phyloP scores from a whole-genome alignment of 352 stramenopile species.

The Pythium aristosporum region DNA sequence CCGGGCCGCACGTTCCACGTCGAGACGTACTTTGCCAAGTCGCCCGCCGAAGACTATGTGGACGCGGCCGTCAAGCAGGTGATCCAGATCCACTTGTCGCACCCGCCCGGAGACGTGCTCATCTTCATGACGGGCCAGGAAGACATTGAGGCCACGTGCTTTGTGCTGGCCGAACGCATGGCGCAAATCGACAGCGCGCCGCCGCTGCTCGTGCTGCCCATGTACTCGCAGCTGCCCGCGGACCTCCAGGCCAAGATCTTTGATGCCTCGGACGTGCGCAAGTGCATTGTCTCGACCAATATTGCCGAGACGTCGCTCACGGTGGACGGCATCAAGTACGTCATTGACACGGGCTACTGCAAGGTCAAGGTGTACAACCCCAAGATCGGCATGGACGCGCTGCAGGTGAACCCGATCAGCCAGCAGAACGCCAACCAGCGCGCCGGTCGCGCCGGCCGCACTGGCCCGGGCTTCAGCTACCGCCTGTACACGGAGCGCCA shows the following conservation, averaged over 20 bases:
- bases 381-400: slow-evolving; percentile 98
- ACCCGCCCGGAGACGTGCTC: slow-evolving; percentile 96
- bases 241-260: slow-evolving; percentile 99
- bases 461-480: slow-evolving; percentile 91
- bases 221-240: slow-evolving; percentile 98
- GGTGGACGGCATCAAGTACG: slow-evolving; percentile 97
- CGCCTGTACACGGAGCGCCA: slow-evolving; percentile 97
- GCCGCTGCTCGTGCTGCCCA: slow-evolving; percentile 97
- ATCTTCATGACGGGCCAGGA: slow-evolving; percentile 99
- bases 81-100: slow-evolving; percentile 97
- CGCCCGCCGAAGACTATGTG: slow-evolving; percentile 96
- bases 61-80: slow-evolving; percentile 98
- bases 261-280: slow-evolving; percentile 92
- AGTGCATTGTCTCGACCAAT: slow-evolving; percentile 98
- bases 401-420: slow-evolving; percentile 95
- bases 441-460: slow-evolving; percentile 92
- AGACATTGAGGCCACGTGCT: slow-evolving; percentile 97
- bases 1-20: slow-evolving; percentile 87
- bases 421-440: slow-evolving; percentile 98
- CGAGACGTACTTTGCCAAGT: slow-evolving; percentile 90
- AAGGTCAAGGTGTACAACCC: slow-evolving; percentile 99
- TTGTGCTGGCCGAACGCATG: slow-evolving; percentile 95
- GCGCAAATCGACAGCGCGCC: slow-evolving; percentile 90
- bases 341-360: slow-evolving; percentile 97
- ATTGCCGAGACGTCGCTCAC: slow-evolving; percentile 97